Conservation (phyloP, 257 asterid species). For the Nicotiana noctiflora region DNA sequence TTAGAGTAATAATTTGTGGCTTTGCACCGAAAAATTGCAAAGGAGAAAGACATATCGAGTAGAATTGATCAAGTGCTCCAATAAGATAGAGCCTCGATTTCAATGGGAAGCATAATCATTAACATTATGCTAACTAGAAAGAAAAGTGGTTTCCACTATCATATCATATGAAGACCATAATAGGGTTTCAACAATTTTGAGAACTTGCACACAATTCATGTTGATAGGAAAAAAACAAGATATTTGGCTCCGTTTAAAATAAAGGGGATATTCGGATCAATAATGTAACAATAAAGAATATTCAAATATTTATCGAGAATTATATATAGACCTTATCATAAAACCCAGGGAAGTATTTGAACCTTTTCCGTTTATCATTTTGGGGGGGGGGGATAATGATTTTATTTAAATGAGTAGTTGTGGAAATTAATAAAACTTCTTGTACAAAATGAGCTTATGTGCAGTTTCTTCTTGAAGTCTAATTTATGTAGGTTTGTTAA, state of each 20-base stretch:
- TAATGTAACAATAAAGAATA: no score
- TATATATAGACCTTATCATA: no score
- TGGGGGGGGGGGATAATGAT: not conserved
- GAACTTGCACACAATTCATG: not conserved
- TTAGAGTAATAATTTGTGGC: not conserved
- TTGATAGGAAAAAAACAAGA: no score
- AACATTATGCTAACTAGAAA: not conserved
- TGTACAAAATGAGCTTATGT: not conserved
- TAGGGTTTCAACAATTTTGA: not conserved
- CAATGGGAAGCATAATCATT: not conserved
- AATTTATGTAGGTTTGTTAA: not conserved
- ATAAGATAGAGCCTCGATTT: not conserved
- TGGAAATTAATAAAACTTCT: not conserved
- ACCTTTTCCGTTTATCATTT: not conserved
- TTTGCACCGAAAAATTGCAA: not conserved
- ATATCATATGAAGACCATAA: not conserved
- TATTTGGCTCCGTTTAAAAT: no score
- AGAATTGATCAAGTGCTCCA: not conserved
- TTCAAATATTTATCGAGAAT: no score
- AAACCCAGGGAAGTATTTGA: no score
- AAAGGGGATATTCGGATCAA: no score
- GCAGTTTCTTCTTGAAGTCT: not conserved
- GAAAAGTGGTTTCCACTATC: not conserved
- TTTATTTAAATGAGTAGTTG: not conserved
- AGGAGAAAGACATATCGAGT: not conserved